These are phyloP conservation scores for Thelonectria olida DNA, from an alignment of 2,329 filamentous ascomycete species.

Conservation along the genomic window DNA sequence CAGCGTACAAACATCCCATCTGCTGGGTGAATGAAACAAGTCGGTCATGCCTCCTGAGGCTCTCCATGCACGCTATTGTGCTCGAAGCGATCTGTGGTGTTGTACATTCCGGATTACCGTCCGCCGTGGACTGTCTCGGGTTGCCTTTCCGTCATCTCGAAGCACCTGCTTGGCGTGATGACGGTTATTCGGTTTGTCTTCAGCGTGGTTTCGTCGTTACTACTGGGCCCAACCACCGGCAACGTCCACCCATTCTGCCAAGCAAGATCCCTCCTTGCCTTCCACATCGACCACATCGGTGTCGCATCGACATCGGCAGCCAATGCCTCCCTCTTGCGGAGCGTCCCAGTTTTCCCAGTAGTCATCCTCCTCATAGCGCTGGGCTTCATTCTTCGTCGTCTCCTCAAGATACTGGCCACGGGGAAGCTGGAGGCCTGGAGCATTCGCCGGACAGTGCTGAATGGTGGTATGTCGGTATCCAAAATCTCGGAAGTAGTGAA, in stretches of 20 bases:
- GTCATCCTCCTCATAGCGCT: constrained; percentile 89
- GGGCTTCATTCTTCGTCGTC: constrained; percentile 83
- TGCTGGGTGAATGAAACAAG: constrained; percentile 27
- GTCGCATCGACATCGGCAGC: constrained; percentile 95
- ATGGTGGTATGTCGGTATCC: constrained; percentile 99
- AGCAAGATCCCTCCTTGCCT: constrained; percentile 94
- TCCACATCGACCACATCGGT: constrained; percentile 98
- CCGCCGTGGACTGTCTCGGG: constrained; percentile 5
- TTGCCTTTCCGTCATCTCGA: constrained; percentile 4
- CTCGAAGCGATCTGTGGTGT: constrained; percentile 4
- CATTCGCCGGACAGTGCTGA: constrained; percentile 97
- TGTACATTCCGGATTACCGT: constrained; percentile 22
- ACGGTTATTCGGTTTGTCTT: constrained; percentile 1
- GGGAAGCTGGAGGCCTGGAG: constrained; percentile 84
- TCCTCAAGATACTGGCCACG: constrained; percentile 82
- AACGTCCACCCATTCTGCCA: constrained; percentile 96
- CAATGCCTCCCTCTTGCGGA: constrained; percentile 94
- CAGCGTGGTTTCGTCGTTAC: constrained; percentile 36
- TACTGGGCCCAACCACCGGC: constrained; percentile 86
- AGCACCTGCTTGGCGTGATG: constrained; percentile 12
- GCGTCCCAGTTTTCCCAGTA: constrained; percentile 93
- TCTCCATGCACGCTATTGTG: constrained; percentile 11
- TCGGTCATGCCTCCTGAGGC: constrained; percentile 30
- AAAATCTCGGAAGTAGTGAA: constrained; percentile 99
- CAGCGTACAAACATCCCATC: constrained; percentile 25